phyloP scores from a whole-genome alignment of 2,329 filamentous ascomycete species.

The Aspergillus amoenus region DNA sequence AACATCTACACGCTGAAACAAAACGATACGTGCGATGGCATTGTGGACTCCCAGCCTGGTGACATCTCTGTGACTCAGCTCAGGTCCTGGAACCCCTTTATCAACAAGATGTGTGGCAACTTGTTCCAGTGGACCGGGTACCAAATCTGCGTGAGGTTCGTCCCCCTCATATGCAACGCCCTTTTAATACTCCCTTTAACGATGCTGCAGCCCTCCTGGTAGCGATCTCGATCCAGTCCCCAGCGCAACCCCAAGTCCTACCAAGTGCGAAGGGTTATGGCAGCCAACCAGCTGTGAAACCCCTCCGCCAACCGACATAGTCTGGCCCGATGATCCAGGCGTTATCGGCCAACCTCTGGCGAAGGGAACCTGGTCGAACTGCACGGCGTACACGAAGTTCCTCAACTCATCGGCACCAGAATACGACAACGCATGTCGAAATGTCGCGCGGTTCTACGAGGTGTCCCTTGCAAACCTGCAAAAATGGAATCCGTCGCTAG shows the following conservation, averaged over 20 bases:
- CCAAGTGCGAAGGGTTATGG: background rate
- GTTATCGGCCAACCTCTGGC: slow-evolving; percentile 1
- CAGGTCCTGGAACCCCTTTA: no score
- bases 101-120: no score
- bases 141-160: background rate
- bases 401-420: slow-evolving; percentile 3
- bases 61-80: no score
- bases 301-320: slow-evolving; percentile 1
- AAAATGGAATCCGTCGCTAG: slow-evolving; percentile 6
- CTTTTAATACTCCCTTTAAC: no score
- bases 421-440: background rate
- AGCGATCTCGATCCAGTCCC: no score
- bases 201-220: no score
- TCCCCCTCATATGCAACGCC: background rate
- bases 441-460: background rate
- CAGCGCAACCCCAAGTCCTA: no score
- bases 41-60: no score
- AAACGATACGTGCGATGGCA: no score
- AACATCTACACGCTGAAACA: no score
- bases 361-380: slow-evolving; percentile 3
- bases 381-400: background rate
- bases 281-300: background rate
- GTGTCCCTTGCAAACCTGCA: background rate
- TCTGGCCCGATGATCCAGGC: background rate
- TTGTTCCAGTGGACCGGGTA: background rate